Evolutionary conservation across 2,329 filamentous ascomycete species (phyloP).

Genomic region (Sporothrix brasiliensis): DNA sequence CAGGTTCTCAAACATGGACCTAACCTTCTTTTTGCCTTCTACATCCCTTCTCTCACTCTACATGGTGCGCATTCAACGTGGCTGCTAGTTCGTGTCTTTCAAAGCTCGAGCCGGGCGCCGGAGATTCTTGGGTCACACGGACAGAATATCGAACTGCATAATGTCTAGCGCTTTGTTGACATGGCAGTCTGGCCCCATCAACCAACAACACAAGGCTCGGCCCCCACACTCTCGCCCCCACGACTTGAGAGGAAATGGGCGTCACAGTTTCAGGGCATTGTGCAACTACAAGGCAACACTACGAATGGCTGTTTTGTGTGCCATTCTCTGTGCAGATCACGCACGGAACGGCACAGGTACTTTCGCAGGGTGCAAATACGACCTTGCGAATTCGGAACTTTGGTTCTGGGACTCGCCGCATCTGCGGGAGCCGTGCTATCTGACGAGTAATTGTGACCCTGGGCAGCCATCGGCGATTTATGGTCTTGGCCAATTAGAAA

Average conservation of each 20-base stretch:
- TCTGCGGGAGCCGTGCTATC: neutral
- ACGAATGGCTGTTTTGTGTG: neutral
- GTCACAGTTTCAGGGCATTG: neutral
- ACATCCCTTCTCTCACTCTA: neutral
- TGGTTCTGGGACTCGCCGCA: conserved; percentile 13
- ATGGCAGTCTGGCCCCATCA: neutral
- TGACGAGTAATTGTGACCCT: conserved; percentile 3
- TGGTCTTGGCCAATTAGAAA: neutral
- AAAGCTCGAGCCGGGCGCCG: neutral
- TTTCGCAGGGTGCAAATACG: neutral
- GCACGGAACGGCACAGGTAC: neutral
- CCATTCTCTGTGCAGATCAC: conserved; percentile 16
- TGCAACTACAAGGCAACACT: neutral
- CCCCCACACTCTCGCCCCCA: conserved; percentile 22
- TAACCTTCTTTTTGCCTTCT: neutral
- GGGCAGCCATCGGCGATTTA: conserved; percentile 8
- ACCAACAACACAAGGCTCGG: neutral
- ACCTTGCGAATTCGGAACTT: conserved; percentile 14
- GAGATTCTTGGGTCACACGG: conserved; percentile 12
- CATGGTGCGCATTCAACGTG: neutral
- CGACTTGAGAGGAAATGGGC: neutral
- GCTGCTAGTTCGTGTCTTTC: neutral
- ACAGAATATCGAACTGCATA: neutral
- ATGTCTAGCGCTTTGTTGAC: conserved; percentile 16
- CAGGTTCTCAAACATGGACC: conserved; percentile 17